phyloP scores from a whole-genome alignment of 1,139 yeast genomes.

The Hansenula sp. region DNA sequence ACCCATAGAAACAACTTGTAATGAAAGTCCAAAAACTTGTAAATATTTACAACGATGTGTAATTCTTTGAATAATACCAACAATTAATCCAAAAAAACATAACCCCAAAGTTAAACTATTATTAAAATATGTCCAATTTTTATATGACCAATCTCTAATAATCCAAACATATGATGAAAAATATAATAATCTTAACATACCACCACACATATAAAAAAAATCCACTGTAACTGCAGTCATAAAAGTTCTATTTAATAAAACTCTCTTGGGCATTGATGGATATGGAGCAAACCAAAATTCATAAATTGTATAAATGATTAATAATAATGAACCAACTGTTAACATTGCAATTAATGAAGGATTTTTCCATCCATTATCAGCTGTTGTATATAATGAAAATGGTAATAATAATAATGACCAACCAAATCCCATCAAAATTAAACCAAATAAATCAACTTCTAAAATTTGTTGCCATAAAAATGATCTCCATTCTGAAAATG shows the following conservation, averaged over 20 bases:
- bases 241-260: conserved; percentile 30
- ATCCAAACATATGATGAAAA: conserved; percentile 27
- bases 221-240: conserved; percentile 28
- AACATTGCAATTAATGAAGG: conserved; percentile 37
- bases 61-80: conserved; percentile 27
- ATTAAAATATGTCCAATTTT: conserved; percentile 31
- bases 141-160: conserved; percentile 24
- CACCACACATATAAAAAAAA: conserved; percentile 27
- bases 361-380: conserved; percentile 29
- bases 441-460: conserved; percentile 33
- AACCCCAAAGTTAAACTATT: conserved; percentile 31
- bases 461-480: conserved; percentile 13
- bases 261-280: conserved; percentile 33
- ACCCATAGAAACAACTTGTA: conserved; percentile 30
- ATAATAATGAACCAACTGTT: conserved; percentile 30
- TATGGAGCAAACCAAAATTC: conserved; percentile 28
- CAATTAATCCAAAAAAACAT: conserved; percentile 32
- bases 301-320: conserved; percentile 24
- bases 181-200: conserved; percentile 21
- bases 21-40: conserved; percentile 26
- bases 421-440: conserved; percentile 32
- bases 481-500: conserved; percentile 1
- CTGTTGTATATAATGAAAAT: conserved; percentile 28
- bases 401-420: conserved; percentile 33
- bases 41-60: conserved; percentile 30